Conservation (phyloP, 2,329 filamentous ascomycete species). For the Uncinocarpus reesii region DNA sequence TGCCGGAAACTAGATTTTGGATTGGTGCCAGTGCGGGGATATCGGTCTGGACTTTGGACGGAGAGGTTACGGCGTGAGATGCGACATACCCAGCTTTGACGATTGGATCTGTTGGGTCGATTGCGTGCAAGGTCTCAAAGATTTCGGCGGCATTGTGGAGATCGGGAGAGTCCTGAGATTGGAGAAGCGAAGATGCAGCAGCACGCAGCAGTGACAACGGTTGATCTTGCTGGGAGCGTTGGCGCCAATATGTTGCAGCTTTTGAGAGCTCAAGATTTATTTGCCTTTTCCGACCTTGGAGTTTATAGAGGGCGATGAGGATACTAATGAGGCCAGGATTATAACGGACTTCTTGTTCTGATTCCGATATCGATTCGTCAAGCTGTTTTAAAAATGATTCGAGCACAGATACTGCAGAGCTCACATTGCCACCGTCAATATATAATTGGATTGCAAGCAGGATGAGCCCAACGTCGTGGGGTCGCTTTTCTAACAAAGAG, state of each 20-base stretch:
- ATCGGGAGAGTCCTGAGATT: slow-evolving; percentile 60
- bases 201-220: slow-evolving; percentile 63
- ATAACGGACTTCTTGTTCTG: slow-evolving; percentile 61
- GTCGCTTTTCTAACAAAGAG: slow-evolving; percentile 59
- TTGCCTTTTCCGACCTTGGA: slow-evolving; percentile 61
- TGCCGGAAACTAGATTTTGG: slow-evolving; percentile 33
- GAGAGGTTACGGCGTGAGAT: slow-evolving; percentile 52
- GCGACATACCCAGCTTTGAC: slow-evolving; percentile 79
- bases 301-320: slow-evolving; percentile 65
- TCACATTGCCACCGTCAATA: slow-evolving; percentile 58
- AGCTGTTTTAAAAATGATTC: slow-evolving; percentile 65
- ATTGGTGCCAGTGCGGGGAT: slow-evolving; percentile 32
- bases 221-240: slow-evolving; percentile 46
- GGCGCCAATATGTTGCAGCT: slow-evolving; percentile 71
- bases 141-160: slow-evolving; percentile 62
- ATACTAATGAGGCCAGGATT: slow-evolving; percentile 76
- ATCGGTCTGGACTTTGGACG: slow-evolving; percentile 29
- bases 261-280: slow-evolving; percentile 65
- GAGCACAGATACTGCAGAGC: slow-evolving; percentile 62
- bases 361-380: slow-evolving; percentile 48
- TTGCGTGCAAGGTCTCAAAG: slow-evolving; percentile 60
- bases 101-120: slow-evolving; percentile 55
- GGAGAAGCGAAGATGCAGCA: slow-evolving; percentile 71
- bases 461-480: slow-evolving; percentile 68
- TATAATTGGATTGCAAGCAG: slow-evolving; percentile 76